Evolutionary conservation across 257 asterid genomes (phyloP).

Genomic region (Solanum lignicaule): DNA sequence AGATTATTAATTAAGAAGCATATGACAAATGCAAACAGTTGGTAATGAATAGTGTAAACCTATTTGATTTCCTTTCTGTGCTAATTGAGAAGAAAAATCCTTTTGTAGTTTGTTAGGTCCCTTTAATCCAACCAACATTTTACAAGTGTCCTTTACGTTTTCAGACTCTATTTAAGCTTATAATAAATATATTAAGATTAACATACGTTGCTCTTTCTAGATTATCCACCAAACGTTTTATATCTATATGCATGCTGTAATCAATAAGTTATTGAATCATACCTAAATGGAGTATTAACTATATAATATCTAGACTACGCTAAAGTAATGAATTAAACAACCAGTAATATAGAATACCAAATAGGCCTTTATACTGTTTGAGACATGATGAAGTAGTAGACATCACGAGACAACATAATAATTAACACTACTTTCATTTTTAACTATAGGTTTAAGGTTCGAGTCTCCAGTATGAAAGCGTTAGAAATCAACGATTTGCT

Average conservation of each 20-base stretch:
- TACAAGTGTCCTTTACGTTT: not conserved
- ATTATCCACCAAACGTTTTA: not conserved
- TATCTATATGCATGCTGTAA: not conserved
- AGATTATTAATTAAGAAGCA: not conserved
- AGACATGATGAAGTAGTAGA: not conserved
- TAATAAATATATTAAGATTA: not conserved
- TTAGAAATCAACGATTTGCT: too few species aligned
- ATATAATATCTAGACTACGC: not conserved
- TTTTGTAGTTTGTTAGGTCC: not conserved
- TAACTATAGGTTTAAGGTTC: not conserved
- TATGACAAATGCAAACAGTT: not conserved
- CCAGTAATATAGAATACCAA: not conserved
- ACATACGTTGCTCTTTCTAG: not conserved
- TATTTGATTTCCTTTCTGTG: not conserved
- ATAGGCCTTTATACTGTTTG: not conserved
- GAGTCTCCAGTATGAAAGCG: fast-evolving
- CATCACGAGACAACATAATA: not conserved
- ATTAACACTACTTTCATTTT: not conserved
- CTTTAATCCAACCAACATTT: not conserved
- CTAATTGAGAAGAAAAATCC: not conserved
- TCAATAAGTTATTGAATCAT: not conserved
- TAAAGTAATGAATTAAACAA: not conserved
- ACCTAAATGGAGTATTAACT: not conserved
- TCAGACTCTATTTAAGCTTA: not conserved
- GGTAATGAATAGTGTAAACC: not conserved